Evolutionary conservation across 441 rosid genomes (phyloP).

Genomic region (Biscutella laevigata): DNA sequence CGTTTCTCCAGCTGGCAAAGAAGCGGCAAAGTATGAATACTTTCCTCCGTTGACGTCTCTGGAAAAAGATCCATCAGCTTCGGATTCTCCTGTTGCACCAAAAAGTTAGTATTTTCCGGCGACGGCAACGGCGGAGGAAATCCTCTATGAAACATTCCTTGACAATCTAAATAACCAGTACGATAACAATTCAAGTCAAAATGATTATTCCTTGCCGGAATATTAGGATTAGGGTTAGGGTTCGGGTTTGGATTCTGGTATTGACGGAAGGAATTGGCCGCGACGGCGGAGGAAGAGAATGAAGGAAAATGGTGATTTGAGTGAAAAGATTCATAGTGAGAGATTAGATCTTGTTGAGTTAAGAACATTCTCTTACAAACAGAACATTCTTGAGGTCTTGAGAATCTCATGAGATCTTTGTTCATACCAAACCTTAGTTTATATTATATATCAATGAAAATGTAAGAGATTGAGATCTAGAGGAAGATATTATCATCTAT

Average conservation of each 20-base stretch:
- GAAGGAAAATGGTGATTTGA: not conserved
- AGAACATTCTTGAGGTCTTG: constrained; percentile 8
- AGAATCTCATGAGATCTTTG: not conserved
- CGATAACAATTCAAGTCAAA: not conserved
- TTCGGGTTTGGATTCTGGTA: not conserved
- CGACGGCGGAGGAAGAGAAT: not conserved
- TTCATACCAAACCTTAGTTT: too few species aligned
- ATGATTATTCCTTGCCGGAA: not conserved
- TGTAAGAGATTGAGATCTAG: not conserved
- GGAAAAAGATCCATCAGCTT: constrained; percentile 15
- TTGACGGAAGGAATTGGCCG: not conserved
- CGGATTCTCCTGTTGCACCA: not conserved
- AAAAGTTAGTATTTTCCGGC: not conserved
- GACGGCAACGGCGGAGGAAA: not conserved
- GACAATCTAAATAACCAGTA: not conserved
- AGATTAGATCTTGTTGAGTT: not conserved
- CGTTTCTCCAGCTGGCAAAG: constrained; percentile 17
- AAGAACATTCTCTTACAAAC: constrained; percentile 6
- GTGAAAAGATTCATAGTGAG: constrained; percentile 9
- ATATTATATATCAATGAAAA: not conserved
- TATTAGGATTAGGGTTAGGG: not conserved
- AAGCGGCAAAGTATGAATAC: constrained; percentile 15
- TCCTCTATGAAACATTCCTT: constrained; percentile 4
- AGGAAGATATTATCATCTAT: too few species aligned
- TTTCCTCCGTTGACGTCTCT: not conserved